A percentile compares a stretch with the other conserved stretches of the same genome.
Conservation (phyloP, 345 rosid genomes). For the Populus ilicifolia region DNA sequence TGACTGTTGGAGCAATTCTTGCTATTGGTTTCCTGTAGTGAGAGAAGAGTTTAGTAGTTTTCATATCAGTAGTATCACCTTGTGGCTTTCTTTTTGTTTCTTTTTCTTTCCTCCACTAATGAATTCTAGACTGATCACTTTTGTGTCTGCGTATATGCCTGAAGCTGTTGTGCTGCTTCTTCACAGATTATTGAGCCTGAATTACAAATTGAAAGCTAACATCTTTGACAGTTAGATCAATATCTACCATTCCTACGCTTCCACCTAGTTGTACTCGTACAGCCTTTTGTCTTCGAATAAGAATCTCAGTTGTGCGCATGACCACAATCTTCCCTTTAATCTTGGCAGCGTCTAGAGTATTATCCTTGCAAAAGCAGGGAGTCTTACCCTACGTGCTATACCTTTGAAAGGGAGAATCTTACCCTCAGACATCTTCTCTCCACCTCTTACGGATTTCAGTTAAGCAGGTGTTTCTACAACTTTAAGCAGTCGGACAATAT, state of each 20-base stretch:
- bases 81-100: background rate
- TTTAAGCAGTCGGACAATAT: background rate
- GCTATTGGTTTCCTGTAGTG: slow-evolving; percentile 32
- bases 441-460: background rate
- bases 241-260: slow-evolving; percentile 46
- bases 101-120: background rate
- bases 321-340: slow-evolving; percentile 50
- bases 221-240: slow-evolving; percentile 30
- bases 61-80: background rate
- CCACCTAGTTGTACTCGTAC: slow-evolving; percentile 28
- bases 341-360: slow-evolving; percentile 34
- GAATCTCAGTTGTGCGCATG: slow-evolving; percentile 27
- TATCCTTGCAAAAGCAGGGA: slow-evolving; percentile 40
- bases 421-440: background rate
- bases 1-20: slow-evolving; percentile 31
- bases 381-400: background rate
- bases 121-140: slow-evolving; percentile 23
- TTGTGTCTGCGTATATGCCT: slow-evolving; percentile 31
- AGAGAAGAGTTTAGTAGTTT: background rate
- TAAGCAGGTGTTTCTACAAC: background rate
- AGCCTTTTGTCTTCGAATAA: slow-evolving; percentile 25
- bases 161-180: slow-evolving; percentile 35
- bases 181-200: slow-evolving; percentile 35
- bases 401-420: background rate
- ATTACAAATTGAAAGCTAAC: slow-evolving; percentile 41